Evolutionary conservation across 352 stramenopile species (phyloP), one percentile per base, ranked within the genome.

Genomic region (Globisporangium nunn): DNA sequence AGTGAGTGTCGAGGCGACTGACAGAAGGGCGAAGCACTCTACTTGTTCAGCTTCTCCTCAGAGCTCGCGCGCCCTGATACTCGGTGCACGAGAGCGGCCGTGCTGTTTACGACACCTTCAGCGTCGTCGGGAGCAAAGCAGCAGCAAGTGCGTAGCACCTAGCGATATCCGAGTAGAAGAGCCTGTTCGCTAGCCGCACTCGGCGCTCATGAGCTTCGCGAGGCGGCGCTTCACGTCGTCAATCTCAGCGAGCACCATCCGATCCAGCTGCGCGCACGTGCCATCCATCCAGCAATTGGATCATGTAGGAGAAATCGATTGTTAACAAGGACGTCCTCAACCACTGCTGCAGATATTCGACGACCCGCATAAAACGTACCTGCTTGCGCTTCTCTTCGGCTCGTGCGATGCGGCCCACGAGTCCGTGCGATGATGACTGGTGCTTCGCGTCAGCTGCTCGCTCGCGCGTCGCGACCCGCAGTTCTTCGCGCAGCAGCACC

Each of bases 221-320:
- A 91, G 66, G n/a, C 78, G 55, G 46, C 74, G 68, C 48, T 91
- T 87, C 28, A 88, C 71, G 47, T 87, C 76, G 4, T 87, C 72
- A 7, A 91, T 62, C 52, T 91, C 81, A 0, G 56, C 66, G 14
- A 88, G 62, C 28, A 91, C 67, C n/a, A 86, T 54, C 30, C 62
- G 69, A 58, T 91, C 81, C 7, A 91, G 54, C 76, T 90, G 6
- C 44, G 5, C 10, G 37, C 11, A 18, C 30, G 39, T 0, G 7
- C 40, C 52, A 51, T 14, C 44, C 47, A 46, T 23, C 15, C 11
- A 50, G 31, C 15, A 29, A 8, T 23, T 23, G 23, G 23, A 23
- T 23, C 37, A 5, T 11, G 50, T 18, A n/a, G 17, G 31, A 46
- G 0, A 40, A 43, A 8, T 11, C 56, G 11, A 55, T 3, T 43